Base-by-base conservation (phyloP, 345 rosid species). In the Kernera saxatilis region DNA sequence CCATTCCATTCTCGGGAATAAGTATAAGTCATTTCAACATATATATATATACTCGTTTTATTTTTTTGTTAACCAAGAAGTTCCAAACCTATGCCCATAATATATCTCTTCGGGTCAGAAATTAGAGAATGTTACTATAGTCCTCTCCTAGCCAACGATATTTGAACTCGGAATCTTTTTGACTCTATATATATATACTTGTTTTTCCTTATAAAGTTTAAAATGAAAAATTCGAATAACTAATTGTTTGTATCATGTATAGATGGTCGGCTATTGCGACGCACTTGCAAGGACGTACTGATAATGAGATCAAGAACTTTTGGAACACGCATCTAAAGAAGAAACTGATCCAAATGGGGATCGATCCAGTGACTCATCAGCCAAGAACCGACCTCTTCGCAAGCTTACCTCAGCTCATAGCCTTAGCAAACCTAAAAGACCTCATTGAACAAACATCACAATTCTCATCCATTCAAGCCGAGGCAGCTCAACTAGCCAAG, bases 211-310 rank as follows among this genome's bases (percentile, higher is more conserved):
- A n/a, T n/a, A n/a, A n/a, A n/a, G n/a, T n/a, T n/a, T n/a, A n/a
- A n/a, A n/a, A n/a, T n/a, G n/a, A n/a, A n/a, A 35, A 54, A 3
- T 17, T 53, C 3, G 18, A 19, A 26, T 56, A 21, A 14, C 4
- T 33, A 29, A 49, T 2, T 25, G 3, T 10, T 40, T 32, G 6
- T 21, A 18, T 26, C 26, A 33, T 57, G 12, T 44, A 56, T 54
- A 89, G 96, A 80, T 89, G 96, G 93, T 87, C 96, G 1, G 87
- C 93, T 11, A 89, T 89, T 40, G 96, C 96, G 1, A 80, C 87
- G 0, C 84, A 81, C 71, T 85, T 89, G 29, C 84, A 89, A 2
- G 93, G 96, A 19, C 71, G 93, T 39, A 89, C 96, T 0, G 93
- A 89, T 41, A 89, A 89, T 13, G 96, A 89, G 74, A 87, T 89